A percentile compares a stretch with the other conserved stretches of the same genome.
phyloP scores from a whole-genome alignment of 1,284 basidiomycete genomes.

The Naganishia albida region DNA sequence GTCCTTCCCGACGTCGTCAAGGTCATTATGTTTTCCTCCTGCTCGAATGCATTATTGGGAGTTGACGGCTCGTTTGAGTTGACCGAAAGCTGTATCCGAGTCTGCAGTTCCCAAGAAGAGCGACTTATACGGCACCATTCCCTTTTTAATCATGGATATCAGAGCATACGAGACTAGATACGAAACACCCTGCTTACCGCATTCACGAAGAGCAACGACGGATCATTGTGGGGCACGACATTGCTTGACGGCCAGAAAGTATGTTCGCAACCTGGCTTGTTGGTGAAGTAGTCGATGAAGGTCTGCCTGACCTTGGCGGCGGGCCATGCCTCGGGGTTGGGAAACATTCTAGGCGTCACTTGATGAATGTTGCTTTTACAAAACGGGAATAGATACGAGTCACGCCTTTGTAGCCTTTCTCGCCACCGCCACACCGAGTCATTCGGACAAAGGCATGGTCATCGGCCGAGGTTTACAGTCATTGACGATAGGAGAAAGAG shows the following conservation, averaged over 20 bases:
- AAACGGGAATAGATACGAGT: neutral
- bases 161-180: no score
- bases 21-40: slow-evolving; percentile 97
- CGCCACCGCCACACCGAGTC: no score
- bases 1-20: slow-evolving; percentile 95
- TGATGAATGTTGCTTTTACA: slow-evolving; percentile 33
- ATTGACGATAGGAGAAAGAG: neutral
- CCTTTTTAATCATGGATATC: no score
- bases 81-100: slow-evolving; percentile 82
- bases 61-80: slow-evolving; percentile 90
- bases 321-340: slow-evolving; percentile 61
- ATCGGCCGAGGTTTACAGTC: neutral
- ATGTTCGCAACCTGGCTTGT: slow-evolving; percentile 62
- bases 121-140: slow-evolving; percentile 98
- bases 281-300: slow-evolving; percentile 75
- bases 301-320: slow-evolving; percentile 69
- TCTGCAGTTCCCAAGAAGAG: slow-evolving; percentile 96
- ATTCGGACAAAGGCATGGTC: neutral
- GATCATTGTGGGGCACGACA: slow-evolving; percentile 95
- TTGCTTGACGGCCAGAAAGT: slow-evolving; percentile 88
- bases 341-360: slow-evolving; percentile 45
- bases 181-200: slow-evolving; percentile 60
- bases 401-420: no score
- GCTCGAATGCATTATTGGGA: slow-evolving; percentile 97
- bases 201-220: slow-evolving; percentile 95